Conservation (phyloP, 2,329 filamentous ascomycete genomes). For the Colletotrichum scovillei region DNA sequence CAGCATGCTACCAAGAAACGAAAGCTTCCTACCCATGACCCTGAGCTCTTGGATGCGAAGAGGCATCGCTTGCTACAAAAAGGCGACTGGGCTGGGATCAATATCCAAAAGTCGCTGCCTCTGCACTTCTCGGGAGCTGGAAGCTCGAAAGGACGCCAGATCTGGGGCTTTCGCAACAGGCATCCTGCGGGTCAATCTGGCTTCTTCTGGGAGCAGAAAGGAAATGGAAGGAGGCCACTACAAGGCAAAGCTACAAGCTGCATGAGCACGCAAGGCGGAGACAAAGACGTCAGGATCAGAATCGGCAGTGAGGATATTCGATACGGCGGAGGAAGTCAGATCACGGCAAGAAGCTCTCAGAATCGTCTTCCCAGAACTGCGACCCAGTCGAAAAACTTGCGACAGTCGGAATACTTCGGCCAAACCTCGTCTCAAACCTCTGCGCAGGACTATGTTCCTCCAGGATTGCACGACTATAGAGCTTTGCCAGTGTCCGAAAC, state of each 20-base stretch:
- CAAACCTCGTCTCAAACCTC: neutral
- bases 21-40: neutral
- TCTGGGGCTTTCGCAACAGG: slow-evolving; percentile 31
- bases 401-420: neutral
- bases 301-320: slow-evolving; percentile 33
- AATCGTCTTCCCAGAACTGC: neutral
- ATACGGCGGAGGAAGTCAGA: neutral
- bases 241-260: neutral
- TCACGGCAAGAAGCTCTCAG: neutral
- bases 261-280: neutral
- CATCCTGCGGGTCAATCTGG: neutral
- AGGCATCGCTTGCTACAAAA: slow-evolving; percentile 34
- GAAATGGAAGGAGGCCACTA: neutral
- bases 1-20: neutral
- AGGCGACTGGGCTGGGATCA: slow-evolving; percentile 45
- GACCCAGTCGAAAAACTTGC: neutral
- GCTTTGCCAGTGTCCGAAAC: neutral
- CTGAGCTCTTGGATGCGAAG: slow-evolving; percentile 27
- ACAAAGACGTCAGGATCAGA: slow-evolving; percentile 20
- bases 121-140: slow-evolving; percentile 11
- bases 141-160: neutral
- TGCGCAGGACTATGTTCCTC: neutral
- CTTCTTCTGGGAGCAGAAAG: neutral
- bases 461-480: neutral
- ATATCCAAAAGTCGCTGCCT: slow-evolving; percentile 44